A percentile compares a stretch with the other conserved stretches of the same genome.
Conservation (phyloP, 441 rosid genomes). For the Theobroma grandiflorum region DNA sequence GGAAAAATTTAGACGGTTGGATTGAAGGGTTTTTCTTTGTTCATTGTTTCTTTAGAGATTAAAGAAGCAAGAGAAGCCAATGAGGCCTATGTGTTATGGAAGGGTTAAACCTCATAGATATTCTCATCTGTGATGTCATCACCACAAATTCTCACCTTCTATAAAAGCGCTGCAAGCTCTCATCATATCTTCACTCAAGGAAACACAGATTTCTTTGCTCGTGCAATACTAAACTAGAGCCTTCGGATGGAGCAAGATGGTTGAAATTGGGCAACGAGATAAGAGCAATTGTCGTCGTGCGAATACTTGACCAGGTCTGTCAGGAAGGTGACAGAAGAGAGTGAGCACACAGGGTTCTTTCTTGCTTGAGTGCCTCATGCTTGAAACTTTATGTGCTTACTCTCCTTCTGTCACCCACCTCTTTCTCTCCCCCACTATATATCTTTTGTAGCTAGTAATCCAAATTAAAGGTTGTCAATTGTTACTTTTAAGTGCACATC, state of each 20-base stretch:
- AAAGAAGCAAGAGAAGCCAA: background rate
- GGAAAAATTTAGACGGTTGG: background rate
- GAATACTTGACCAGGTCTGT: background rate
- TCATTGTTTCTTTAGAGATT: background rate
- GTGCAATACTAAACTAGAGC: slow-evolving; percentile 7
- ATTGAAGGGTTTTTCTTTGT: background rate
- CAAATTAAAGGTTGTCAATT: too few relatives aligned
- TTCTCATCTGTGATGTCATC: slow-evolving; percentile 16
- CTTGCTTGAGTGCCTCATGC: slow-evolving; percentile 19
- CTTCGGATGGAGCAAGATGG: background rate
- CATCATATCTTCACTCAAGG: background rate
- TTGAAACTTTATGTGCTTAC: slow-evolving; percentile 27
- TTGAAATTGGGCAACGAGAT: background rate
- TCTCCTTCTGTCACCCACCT: slow-evolving; percentile 20
- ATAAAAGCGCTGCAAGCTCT: slow-evolving; percentile 10
- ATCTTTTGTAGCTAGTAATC: too few relatives aligned
- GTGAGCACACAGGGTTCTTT: slow-evolving; percentile 31
- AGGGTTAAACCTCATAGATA: background rate
- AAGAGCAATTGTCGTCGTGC: background rate
- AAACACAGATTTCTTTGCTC: background rate
- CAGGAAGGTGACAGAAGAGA: slow-evolving; percentile 33
- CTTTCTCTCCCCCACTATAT: background rate
- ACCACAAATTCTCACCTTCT: background rate
- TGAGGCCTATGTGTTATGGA: background rate
- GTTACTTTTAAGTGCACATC: background rate